Conservation (phyloP, 2,329 filamentous ascomycete genomes). For the Fusarium brevicatenulatum region DNA sequence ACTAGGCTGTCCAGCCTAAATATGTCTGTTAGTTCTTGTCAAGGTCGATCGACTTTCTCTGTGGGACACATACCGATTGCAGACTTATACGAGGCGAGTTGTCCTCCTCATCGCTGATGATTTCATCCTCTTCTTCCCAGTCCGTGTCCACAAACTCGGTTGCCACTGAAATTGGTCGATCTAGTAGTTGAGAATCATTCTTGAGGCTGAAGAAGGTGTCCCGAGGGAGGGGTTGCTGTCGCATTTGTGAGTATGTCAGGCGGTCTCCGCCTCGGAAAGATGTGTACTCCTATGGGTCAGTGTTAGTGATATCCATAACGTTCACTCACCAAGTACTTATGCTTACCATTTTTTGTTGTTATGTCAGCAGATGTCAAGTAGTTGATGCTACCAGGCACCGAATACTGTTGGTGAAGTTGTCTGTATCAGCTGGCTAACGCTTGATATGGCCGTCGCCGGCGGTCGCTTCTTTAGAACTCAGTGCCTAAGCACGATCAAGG, state of each 20-base stretch:
- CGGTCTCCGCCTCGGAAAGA: slow-evolving; percentile 50
- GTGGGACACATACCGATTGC: slow-evolving; percentile 70
- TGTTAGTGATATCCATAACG: not conserved
- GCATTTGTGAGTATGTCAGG: slow-evolving; percentile 61
- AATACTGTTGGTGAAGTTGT: slow-evolving; percentile 23
- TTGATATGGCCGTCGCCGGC: slow-evolving; percentile 53
- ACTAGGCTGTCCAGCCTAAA: slow-evolving; percentile 75
- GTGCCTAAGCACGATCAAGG: slow-evolving; percentile 31
- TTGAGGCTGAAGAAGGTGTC: slow-evolving; percentile 72
- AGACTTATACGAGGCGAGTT: slow-evolving; percentile 74
- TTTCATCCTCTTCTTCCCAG: slow-evolving; percentile 73
- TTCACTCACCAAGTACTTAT: not conserved
- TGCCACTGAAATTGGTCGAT: slow-evolving; percentile 73
- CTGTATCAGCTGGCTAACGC: slow-evolving; percentile 31
- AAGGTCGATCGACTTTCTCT: not conserved
- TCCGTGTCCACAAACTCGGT: slow-evolving; percentile 85
- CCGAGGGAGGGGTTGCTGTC: slow-evolving; percentile 59
- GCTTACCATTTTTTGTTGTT: slow-evolving; percentile 51
- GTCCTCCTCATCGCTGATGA: slow-evolving; percentile 68
- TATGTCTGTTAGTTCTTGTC: slow-evolving; percentile 20
- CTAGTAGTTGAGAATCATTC: slow-evolving; percentile 54
- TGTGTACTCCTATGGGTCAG: slow-evolving; percentile 48
- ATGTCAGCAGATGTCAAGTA: slow-evolving; percentile 4
- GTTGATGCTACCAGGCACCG: slow-evolving; percentile 33
- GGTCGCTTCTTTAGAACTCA: slow-evolving; percentile 41